A percentile compares a stretch with the other conserved stretches of the same genome.
phyloP scores from a whole-genome alignment of 179 eudicot genomes.

The Actinidia arguta region DNA sequence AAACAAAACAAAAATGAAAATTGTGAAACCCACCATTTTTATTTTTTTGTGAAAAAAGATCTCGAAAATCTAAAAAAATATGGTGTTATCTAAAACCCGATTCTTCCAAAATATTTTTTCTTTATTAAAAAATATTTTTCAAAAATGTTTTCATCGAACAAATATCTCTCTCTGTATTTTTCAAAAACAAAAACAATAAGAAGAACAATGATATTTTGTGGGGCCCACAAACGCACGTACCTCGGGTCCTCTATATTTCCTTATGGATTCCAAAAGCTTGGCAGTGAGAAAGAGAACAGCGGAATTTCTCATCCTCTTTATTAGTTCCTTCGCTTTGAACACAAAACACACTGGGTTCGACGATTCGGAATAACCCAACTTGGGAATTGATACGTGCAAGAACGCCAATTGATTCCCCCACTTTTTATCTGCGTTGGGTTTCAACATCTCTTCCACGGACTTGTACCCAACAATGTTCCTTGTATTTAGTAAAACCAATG shows the following conservation, averaged over 20 bases:
- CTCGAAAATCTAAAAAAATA: too few relatives aligned
- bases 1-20: too few relatives aligned
- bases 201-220: too few relatives aligned
- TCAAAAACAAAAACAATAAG: too few relatives aligned
- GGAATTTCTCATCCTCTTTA: conserved; percentile 68
- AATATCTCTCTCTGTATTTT: too few relatives aligned
- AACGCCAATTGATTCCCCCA: conserved; percentile 95
- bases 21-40: too few relatives aligned
- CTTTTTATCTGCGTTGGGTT: conserved; percentile 34
- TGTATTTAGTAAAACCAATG: conserved; percentile 75
- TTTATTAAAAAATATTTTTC: too few relatives aligned
- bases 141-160: too few relatives aligned
- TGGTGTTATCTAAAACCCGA: too few relatives aligned
- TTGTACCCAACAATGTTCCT: conserved; percentile 60
- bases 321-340: conserved; percentile 50
- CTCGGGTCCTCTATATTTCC: conserved; percentile 78
- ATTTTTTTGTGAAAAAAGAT: too few relatives aligned
- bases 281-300: conserved; percentile 64
- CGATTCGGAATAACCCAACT: conserved; percentile 19
- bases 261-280: conserved; percentile 55
- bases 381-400: conserved; percentile 63
- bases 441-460: conserved; percentile 71
- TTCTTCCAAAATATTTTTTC: too few relatives aligned
- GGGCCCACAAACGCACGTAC: conserved; percentile 36
- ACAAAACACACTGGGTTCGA: conserved; percentile 54